These are phyloP conservation scores for Ambrosiella beaveri DNA, from an alignment of 2,329 filamentous ascomycete species.

Conservation along the genomic window DNA sequence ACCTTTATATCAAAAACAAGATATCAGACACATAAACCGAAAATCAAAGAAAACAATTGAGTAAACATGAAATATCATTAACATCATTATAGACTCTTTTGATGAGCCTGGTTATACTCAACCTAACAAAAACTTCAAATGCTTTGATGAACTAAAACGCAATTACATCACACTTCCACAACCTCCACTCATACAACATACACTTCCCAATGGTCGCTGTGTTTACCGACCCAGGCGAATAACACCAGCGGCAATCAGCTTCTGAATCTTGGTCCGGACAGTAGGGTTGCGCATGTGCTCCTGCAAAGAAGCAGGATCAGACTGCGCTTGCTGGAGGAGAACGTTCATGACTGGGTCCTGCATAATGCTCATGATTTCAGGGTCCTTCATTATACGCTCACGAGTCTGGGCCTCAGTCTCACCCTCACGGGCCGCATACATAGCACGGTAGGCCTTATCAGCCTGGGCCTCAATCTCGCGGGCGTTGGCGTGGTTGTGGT, in stretches of 20 bases:
- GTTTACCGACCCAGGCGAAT: slow-evolving; percentile 51
- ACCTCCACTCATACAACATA: neutral
- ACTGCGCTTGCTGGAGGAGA: slow-evolving; percentile 91
- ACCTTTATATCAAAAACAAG: no score
- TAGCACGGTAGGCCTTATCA: slow-evolving; percentile 77
- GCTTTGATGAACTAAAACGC: neutral
- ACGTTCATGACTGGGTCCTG: slow-evolving; percentile 96
- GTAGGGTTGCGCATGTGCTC: slow-evolving; percentile 93
- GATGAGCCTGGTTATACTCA: neutral
- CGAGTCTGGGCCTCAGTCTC: slow-evolving; percentile 94
- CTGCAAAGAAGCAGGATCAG: slow-evolving; percentile 75
- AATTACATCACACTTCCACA: neutral
- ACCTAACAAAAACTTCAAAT: slow-evolving; percentile 4
- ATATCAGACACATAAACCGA: neutral
- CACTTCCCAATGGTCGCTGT: neutral
- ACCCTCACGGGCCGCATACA: slow-evolving; percentile 80
- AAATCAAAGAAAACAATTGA: neutral
- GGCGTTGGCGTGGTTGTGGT: slow-evolving; percentile 55
- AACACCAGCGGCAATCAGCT: slow-evolving; percentile 81
- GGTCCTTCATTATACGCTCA: slow-evolving; percentile 76
- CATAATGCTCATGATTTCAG: slow-evolving; percentile 86
- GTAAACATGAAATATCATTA: slow-evolving; percentile 2
- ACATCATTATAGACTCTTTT: slow-evolving; percentile 5
- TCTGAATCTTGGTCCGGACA: slow-evolving; percentile 80
- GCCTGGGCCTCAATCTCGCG: slow-evolving; percentile 88